These are phyloP conservation scores for Trichocomaceae sp. DNA, from an alignment of 2,329 filamentous ascomycete species.

Conservation along the genomic window DNA sequence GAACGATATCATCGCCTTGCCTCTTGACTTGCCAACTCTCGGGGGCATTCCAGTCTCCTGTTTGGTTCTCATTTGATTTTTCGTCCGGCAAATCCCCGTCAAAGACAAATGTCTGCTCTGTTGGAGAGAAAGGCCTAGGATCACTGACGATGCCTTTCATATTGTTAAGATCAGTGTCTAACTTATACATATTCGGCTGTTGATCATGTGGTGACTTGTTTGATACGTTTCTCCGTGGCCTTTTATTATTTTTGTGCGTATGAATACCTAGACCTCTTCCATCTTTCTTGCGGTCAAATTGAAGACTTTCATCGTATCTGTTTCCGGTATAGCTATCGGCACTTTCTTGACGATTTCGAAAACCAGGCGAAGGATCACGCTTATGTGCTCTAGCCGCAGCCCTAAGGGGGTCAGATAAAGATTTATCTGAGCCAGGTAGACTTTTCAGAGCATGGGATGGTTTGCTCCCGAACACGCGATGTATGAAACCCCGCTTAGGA, in stretches of 20 bases:
- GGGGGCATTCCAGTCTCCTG: slow-evolving; percentile 75
- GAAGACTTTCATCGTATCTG: slow-evolving; percentile 23
- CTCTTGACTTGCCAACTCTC: slow-evolving; percentile 93
- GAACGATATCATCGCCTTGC: slow-evolving; percentile 34
- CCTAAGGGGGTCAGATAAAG: slow-evolving; percentile 24
- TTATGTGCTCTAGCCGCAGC: slow-evolving; percentile 21
- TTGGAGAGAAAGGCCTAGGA: slow-evolving; percentile 62
- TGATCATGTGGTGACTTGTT: slow-evolving; percentile 39
- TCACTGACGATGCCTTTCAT: slow-evolving; percentile 86
- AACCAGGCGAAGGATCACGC: slow-evolving; percentile 28
- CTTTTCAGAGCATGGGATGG: slow-evolving; percentile 32
- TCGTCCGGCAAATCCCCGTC: slow-evolving; percentile 30
- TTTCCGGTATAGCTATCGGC: slow-evolving; percentile 24
- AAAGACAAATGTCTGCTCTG: slow-evolving; percentile 44
- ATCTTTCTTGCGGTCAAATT: slow-evolving; percentile 35
- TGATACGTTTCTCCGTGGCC: neutral
- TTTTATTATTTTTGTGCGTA: slow-evolving; percentile 23
- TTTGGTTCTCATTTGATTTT: slow-evolving; percentile 27
- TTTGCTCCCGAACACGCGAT: slow-evolving; percentile 47
- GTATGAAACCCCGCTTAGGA: slow-evolving; percentile 45
- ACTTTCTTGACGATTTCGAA: slow-evolving; percentile 30
- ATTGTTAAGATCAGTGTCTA: slow-evolving; percentile 82
- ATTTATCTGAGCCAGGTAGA: slow-evolving; percentile 25
- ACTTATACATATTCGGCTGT: slow-evolving; percentile 59
- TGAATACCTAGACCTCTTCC: slow-evolving; percentile 29